Base-by-base conservation (phyloP, 2,329 filamentous ascomycete genomes). In the Nemania bipapillata region DNA sequence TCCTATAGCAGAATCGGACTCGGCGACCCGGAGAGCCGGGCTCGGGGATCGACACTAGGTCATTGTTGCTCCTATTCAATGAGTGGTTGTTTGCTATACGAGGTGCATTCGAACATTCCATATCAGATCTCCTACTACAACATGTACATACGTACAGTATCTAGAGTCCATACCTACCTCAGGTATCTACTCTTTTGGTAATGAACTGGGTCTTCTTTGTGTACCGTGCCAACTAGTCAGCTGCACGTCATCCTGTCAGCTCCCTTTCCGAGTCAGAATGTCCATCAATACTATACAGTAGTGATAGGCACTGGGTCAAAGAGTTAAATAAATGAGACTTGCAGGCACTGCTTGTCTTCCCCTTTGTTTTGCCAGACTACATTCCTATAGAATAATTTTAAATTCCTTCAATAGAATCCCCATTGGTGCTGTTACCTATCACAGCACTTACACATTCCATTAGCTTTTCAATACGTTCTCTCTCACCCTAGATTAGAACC, bases 31-130 rank as follows among this genome's bases (percentile, higher is more conserved):
- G 63, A 35, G 55, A 61, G 15, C 50, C 59, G 42, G 55, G 5
- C 49, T 63, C 53, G 59, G 59, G 35, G 53, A 64, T 68, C 49
- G 9, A 40, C 9, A 37, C 57, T 24, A 52, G n/a, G 8, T 12
- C 3, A 42, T 45, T 9, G 9, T 22, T 15, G 8, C 24, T 56
- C 50, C 30, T 24, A 28, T n/a, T 61, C 50, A 15, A 28, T 67
- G 55, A 70, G 45, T 70, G 68, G 68, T 8, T 68, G 17, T 17
- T 65, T 54, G 40, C 58, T 53, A 61, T 68, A 68, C 68, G 68
- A 70, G 60, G 56, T 54, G 68, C 65, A 59, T 64, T 56, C 17
- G 56, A 49, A 65, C 65, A 59, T 64, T 56, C 17, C 9, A 52
- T 45, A 53, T 40, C 11, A 40, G 17, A 22, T n/a, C 28, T 17